Percentiles rank a stretch among this genome's conserved stretches.
Evolutionary conservation across 331 rosid species (phyloP).

Genomic region (Arachis monticola): DNA sequence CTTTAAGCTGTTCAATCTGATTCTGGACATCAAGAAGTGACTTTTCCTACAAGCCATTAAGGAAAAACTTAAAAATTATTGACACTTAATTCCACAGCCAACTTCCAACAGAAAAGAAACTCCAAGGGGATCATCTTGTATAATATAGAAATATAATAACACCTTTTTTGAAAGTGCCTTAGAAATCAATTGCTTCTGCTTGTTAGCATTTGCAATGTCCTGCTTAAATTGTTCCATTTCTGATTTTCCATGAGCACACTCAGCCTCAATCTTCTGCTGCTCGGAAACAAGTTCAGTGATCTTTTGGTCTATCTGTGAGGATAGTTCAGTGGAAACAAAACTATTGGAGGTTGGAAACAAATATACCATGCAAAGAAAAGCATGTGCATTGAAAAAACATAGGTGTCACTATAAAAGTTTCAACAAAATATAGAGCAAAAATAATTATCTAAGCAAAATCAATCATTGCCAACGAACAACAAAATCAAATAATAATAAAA

Average conservation of each 20-base stretch:
- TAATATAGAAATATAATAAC: constrained; percentile 22
- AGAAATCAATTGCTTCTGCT: constrained; percentile 69
- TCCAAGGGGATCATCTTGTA: neutral
- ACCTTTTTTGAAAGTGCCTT: constrained; percentile 89
- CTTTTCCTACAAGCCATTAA: constrained; percentile 71
- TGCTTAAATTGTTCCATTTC: constrained; percentile 85
- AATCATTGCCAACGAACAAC: constrained; percentile 23
- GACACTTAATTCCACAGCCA: constrained; percentile 20
- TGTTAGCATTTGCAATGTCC: constrained; percentile 87
- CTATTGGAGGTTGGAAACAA: constrained; percentile 17
- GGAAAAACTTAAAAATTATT: constrained; percentile 36
- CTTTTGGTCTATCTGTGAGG: constrained; percentile 85
- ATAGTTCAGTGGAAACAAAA: constrained; percentile 65
- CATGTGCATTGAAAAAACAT: constrained; percentile 22
- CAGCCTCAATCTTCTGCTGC: constrained; percentile 95
- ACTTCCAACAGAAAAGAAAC: constrained; percentile 11
- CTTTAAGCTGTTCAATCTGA: constrained; percentile 88
- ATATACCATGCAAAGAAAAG: constrained; percentile 18
- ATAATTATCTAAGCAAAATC: constrained; percentile 17
- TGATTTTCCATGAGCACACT: constrained; percentile 72
- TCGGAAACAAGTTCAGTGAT: constrained; percentile 85
- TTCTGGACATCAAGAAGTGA: constrained; percentile 78
- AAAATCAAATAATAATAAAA: neutral
- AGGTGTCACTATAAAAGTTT: neutral
- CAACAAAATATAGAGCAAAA: constrained; percentile 13